Base-by-base conservation (phyloP, 2,329 filamentous ascomycete species). In the Colletotrichum tanaceti region DNA sequence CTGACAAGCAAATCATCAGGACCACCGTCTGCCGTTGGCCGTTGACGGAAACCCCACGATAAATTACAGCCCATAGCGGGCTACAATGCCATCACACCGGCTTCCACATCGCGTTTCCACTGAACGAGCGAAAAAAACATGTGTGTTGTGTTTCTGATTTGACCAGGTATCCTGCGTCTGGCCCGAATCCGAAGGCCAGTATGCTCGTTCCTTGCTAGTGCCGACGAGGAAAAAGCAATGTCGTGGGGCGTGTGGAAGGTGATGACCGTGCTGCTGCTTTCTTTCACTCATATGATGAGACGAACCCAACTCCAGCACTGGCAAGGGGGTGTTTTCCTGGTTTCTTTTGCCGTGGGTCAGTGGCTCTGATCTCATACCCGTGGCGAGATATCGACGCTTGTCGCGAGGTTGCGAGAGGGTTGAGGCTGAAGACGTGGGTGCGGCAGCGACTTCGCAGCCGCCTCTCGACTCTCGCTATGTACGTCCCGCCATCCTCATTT, bases 181-280 rank as follows among this genome's bases (percentile, higher is more conserved):
- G 66, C 66, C 58, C 43, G 60, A 63, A 69, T 28, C 38, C 22
- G 44, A 47, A 55, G 50, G 49, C 58, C 47, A 66, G 57, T 43
- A 61, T 61, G 65, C 55, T 35, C 35, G 32, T 69, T 61, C 62
- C 66, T 57, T 69, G 62, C 62, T 66, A 66, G 49, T 47, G 46
- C 44, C 44, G 50, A 58, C 35, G 10, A 57, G 22, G 57, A 69
- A 69, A 68, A 69, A 69, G 66, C 64, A 69, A 69, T 22, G 50
- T 52, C 66, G 20, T 53, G 55, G 66, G 66, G 52, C 60, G 55
- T 35, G 61, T 49, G 22, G 22, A 24, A 64, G 16, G 28, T 39
- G 55, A 39, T 63, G 47, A 39, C 62, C 49, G 62, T 61, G 66
- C 55, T 55, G 55, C 55, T 61, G 43, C 57, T 41, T 46, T 55